Evolutionary conservation across 768 basidiomycete genomes (phyloP), one percentile per base, ranked within the genome.

Genomic region (Coprinopsis cinerea): DNA sequence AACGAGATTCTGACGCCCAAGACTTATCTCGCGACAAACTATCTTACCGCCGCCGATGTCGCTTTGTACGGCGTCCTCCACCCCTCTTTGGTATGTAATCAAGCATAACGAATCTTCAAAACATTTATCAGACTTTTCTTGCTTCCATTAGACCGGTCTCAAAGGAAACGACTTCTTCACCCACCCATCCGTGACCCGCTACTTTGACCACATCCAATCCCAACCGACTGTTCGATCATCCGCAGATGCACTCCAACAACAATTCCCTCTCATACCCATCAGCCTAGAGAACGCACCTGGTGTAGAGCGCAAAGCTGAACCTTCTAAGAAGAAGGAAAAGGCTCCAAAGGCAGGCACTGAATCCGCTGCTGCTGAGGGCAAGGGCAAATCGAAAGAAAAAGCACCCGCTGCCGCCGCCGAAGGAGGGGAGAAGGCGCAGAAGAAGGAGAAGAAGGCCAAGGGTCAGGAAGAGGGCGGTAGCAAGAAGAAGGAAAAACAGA

Each of bases 11-110:
- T 98, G 44, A 69, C 78, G 13, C 81, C 88, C 20, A 78, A 83
- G 59, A 96, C 93, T 20, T 97, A 91, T 67, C 66, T 93, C 59
- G 87, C 92, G 58, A 79, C 79, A 63, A 88, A 90, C 67, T 79
- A 86, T 57, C 72, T 92, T 48, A 91, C 92, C 17, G 87, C 83
- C 2, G 95, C 94, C 39, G 96, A 99, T 65, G 79, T 92, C 48
- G 89, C 88, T 9, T 67, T 97, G 43, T 98, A 94, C 64, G 92
- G 86, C 22, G 80, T 84, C n/a, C 75, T 98, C 25, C 87, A 94
- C 64, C 83, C 92, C 5, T 71, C 76, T 43, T 62, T 94, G 53
- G 95, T 96, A 62, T 53, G 89, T 42, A 20, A 20, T 37, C 26
- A 43, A 15, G 11, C 1, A 20, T n/a, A n/a, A n/a, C n/a, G n/a